A percentile compares a stretch with the other conserved stretches of the same genome.
Evolutionary conservation across 2,329 filamentous ascomycete species (phyloP).

Genomic region (Gyromitra esculenta): DNA sequence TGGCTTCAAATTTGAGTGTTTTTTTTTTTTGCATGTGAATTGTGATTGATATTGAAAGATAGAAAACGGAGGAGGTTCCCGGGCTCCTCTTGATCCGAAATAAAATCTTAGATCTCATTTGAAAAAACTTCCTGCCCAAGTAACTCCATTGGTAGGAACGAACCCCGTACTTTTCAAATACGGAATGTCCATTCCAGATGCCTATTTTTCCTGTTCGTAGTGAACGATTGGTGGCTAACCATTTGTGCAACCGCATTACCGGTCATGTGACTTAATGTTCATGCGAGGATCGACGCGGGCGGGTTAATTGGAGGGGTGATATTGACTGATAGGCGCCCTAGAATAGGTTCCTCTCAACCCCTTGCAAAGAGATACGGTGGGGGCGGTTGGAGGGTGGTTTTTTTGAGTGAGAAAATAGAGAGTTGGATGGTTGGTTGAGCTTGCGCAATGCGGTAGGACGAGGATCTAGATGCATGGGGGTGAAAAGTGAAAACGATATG

Average conservation of each 20-base stretch:
- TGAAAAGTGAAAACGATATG: too few relatives aligned
- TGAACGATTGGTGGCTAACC: constrained; percentile 3
- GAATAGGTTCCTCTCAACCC: not conserved
- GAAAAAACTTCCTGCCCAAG: not conserved
- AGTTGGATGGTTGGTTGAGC: constrained; percentile 31
- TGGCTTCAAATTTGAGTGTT: not conserved
- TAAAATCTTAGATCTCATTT: not conserved
- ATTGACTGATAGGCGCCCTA: constrained; percentile 38
- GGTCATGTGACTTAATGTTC: constrained; percentile 45
- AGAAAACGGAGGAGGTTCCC: not conserved
- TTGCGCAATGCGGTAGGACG: constrained; percentile 10
- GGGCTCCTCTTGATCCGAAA: not conserved
- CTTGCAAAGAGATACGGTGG: constrained; percentile 20
- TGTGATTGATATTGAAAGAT: not conserved
- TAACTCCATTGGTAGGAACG: not conserved
- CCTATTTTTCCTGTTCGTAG: not conserved
- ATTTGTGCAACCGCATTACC: constrained; percentile 17
- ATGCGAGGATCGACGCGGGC: constrained; percentile 49
- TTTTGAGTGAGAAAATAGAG: constrained; percentile 7
- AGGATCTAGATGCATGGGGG: not conserved
- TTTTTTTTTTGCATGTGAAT: not conserved
- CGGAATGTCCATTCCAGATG: constrained; percentile 32
- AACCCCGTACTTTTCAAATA: constrained; percentile 16
- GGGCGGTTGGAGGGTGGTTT: constrained; percentile 11
- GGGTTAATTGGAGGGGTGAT: constrained; percentile 10